These are phyloP conservation scores for Claviceps sp. DNA, from an alignment of 2,329 filamentous ascomycete species.

Conservation along the genomic window DNA sequence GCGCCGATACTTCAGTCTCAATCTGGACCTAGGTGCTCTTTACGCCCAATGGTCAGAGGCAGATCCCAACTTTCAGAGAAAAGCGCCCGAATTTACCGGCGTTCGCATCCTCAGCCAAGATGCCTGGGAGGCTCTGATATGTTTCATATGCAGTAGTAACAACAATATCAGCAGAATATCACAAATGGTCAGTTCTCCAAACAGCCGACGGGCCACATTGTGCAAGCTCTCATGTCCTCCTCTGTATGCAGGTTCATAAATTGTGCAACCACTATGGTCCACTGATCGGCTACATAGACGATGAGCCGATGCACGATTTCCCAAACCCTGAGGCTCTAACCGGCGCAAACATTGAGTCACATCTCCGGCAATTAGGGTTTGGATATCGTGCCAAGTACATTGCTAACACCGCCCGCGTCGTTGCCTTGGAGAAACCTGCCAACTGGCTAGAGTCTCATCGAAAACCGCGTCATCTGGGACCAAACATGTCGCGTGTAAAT, in stretches of 20 bases:
- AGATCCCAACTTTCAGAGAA: slow-evolving; percentile 79
- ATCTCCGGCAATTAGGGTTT: slow-evolving; percentile 74
- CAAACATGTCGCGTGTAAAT: slow-evolving; percentile 25
- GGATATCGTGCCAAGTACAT: slow-evolving; percentile 93
- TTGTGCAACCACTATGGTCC: slow-evolving; percentile 77
- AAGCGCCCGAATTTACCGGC: slow-evolving; percentile 76
- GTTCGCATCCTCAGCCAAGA: slow-evolving; percentile 89
- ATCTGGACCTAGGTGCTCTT: slow-evolving; percentile 57
- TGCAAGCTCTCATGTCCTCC: neutral
- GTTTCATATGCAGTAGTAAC: slow-evolving; percentile 97
- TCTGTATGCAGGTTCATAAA: slow-evolving; percentile 52
- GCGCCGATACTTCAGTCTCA: slow-evolving; percentile 75
- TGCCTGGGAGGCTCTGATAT: slow-evolving; percentile 85
- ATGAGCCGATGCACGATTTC: slow-evolving; percentile 73
- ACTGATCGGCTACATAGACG: slow-evolving; percentile 56
- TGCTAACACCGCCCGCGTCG: slow-evolving; percentile 65
- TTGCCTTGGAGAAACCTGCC: slow-evolving; percentile 51
- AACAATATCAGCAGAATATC: slow-evolving; percentile 95
- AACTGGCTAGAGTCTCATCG: slow-evolving; percentile 67
- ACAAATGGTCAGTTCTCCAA: slow-evolving; percentile 57
- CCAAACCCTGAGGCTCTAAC: slow-evolving; percentile 64
- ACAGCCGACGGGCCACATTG: too few species aligned
- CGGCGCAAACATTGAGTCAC: slow-evolving; percentile 59
- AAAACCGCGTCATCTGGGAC: slow-evolving; percentile 57
- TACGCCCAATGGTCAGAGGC: slow-evolving; percentile 79